Conservation (phyloP, 768 basidiomycete species). For the Multifurca ochricompacta region DNA sequence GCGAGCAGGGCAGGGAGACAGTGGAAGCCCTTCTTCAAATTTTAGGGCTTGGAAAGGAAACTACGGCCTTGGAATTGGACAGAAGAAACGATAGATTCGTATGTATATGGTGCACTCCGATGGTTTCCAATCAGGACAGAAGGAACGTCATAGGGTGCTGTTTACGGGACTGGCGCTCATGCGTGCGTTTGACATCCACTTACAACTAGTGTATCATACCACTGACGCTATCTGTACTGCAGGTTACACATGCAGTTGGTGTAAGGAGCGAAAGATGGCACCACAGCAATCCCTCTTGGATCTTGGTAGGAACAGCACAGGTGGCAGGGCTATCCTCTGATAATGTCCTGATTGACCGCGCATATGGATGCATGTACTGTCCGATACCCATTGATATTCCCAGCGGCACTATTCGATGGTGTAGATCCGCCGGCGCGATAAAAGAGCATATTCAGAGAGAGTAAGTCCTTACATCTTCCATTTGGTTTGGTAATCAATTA, state of each 20-base stretch:
- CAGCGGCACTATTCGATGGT: constrained; percentile 1
- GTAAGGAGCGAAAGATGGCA: neutral
- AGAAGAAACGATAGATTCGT: constrained; percentile 10
- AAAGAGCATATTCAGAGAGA: neutral
- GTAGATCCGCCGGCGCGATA: neutral
- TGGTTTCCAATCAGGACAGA: neutral
- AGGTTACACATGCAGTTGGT: neutral
- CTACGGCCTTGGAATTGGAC: constrained; percentile 8
- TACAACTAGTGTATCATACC: neutral
- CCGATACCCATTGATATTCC: neutral
- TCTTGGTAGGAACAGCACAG: neutral
- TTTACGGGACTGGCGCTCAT: constrained; percentile 13
- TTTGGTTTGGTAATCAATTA: neutral
- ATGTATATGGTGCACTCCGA: neutral
- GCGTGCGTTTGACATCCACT: constrained; percentile 1
- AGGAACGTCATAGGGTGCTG: constrained; percentile 1
- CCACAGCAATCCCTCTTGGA: neutral
- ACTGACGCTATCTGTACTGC: neutral
- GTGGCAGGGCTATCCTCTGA: neutral
- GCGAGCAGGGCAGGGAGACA: neutral
- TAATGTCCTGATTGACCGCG: neutral
- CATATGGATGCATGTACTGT: constrained; percentile 5
- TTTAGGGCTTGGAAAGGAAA: neutral
- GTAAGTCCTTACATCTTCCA: neutral
- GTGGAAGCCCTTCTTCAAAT: neutral